A percentile compares a stretch with the other conserved stretches of the same genome.
Conservation (phyloP, 345 rosid genomes). For the Lenwebbia sp. region DNA sequence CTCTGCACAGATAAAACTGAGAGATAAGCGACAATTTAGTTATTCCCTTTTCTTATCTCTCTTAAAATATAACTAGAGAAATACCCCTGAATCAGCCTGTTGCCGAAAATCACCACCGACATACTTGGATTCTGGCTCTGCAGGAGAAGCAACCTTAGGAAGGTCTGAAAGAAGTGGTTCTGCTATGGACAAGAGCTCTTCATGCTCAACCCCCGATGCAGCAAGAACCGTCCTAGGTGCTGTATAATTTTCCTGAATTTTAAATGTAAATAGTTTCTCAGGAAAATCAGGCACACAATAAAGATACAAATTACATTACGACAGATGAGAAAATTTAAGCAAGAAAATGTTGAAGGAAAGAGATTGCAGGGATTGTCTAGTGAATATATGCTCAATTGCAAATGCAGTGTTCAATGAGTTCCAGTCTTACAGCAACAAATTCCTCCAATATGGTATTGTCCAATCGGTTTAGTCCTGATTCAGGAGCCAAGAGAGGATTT, state of each 20-base stretch:
- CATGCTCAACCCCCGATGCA: constrained; percentile 78
- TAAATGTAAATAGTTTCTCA: neutral
- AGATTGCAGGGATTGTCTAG: neutral
- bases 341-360: neutral
- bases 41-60: neutral
- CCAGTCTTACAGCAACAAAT: constrained; percentile 57
- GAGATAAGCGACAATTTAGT: neutral
- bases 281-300: neutral
- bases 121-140: constrained; percentile 62
- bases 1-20: constrained; percentile 4
- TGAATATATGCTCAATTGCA: neutral
- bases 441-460: constrained; percentile 50
- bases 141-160: constrained; percentile 22
- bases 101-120: constrained; percentile 83
- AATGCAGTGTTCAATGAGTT: neutral
- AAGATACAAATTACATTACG: neutral
- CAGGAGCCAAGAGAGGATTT: constrained; percentile 79
- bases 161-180: constrained; percentile 86
- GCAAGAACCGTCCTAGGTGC: constrained; percentile 80
- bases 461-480: constrained; percentile 51
- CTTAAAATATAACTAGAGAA: constrained; percentile 1
- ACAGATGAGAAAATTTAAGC: neutral
- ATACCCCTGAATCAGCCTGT: constrained; percentile 73
- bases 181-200: constrained; percentile 62
- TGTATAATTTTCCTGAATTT: constrained; percentile 67